phyloP scores from a whole-genome alignment of 2,329 filamentous ascomycete genomes.

The Neopestalotiopsis sp. region DNA sequence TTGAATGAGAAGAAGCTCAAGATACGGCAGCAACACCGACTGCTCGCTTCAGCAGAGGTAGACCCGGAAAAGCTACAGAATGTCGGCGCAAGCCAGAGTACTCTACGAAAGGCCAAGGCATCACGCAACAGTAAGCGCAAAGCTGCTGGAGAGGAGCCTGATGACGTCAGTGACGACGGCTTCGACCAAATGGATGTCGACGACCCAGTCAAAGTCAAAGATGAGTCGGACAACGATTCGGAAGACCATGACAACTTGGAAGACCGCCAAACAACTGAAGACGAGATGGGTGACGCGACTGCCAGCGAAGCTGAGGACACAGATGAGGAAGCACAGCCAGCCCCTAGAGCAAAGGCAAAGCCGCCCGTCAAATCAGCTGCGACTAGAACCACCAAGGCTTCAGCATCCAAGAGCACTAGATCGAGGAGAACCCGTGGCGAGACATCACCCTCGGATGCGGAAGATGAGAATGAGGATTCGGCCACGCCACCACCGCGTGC shows the following conservation, averaged over 20 bases:
- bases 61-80: constrained; percentile 42
- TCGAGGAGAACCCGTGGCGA: neutral
- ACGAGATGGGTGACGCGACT: constrained; percentile 37
- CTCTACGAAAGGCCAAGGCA: constrained; percentile 32
- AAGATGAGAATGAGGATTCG: constrained; percentile 27
- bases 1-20: constrained; percentile 83
- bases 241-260: constrained; percentile 44
- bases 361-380: neutral
- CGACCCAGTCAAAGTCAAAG: constrained; percentile 31
- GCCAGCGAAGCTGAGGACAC: constrained; percentile 49
- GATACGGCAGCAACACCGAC: constrained; percentile 74
- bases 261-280: constrained; percentile 42
- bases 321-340: constrained; percentile 36
- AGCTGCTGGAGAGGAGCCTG: constrained; percentile 41
- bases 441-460: constrained; percentile 26
- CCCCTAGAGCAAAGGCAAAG: constrained; percentile 16
- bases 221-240: constrained; percentile 35
- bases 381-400: neutral
- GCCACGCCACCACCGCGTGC: constrained; percentile 37
- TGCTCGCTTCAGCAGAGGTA: constrained; percentile 56
- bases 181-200: constrained; percentile 60
- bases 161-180: constrained; percentile 51
- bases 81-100: constrained; percentile 31
- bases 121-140: constrained; percentile 60
- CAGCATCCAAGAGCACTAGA: neutral